Conservation (phyloP, 352 stramenopile species). For the Phytophthora quininea region DNA sequence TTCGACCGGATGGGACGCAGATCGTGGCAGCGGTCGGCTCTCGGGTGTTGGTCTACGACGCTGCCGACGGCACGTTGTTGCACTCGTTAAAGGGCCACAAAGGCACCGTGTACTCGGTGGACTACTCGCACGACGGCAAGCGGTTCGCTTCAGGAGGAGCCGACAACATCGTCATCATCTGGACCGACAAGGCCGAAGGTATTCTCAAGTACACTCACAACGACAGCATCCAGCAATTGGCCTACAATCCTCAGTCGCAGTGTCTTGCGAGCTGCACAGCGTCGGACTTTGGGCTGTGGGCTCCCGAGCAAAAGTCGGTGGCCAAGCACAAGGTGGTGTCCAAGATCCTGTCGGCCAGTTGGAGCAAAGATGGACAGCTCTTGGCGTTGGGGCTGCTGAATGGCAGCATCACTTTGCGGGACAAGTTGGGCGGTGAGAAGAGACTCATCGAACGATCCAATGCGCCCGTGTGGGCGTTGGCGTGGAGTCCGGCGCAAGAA, state of each 20-base stretch:
- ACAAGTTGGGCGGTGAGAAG: conserved; percentile 93
- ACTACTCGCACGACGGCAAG: conserved; percentile 91
- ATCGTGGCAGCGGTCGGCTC: conserved; percentile 92
- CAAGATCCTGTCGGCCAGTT: conserved; percentile 92
- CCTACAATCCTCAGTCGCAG: conserved; percentile 93
- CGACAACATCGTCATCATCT: conserved; percentile 97
- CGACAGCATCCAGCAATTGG: conserved; percentile 91
- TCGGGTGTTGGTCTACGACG: conserved; percentile 94
- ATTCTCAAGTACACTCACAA: conserved; percentile 97
- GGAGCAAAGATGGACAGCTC: conserved; percentile 92
- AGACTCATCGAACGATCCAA: conserved; percentile 83
- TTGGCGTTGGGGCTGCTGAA: conserved; percentile 93
- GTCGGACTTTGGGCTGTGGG: conserved; percentile 95
- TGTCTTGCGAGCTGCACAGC: conserved; percentile 93
- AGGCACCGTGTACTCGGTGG: conserved; percentile 92
- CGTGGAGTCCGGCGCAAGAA: conserved; percentile 83
- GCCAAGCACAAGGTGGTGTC: conserved; percentile 94
- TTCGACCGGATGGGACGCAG: conserved; percentile 88
- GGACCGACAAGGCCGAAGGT: conserved; percentile 93
- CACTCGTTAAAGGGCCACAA: conserved; percentile 93
- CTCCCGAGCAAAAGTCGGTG: conserved; percentile 93
- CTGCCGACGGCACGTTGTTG: conserved; percentile 87
- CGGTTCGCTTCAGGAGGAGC: conserved; percentile 92
- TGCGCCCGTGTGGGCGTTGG: conserved; percentile 87
- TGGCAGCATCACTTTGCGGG: conserved; percentile 90